Evolutionary conservation across 345 rosid genomes (phyloP), one percentile per base, ranked within the genome.

Genomic region (Eutrema yunnanense): DNA sequence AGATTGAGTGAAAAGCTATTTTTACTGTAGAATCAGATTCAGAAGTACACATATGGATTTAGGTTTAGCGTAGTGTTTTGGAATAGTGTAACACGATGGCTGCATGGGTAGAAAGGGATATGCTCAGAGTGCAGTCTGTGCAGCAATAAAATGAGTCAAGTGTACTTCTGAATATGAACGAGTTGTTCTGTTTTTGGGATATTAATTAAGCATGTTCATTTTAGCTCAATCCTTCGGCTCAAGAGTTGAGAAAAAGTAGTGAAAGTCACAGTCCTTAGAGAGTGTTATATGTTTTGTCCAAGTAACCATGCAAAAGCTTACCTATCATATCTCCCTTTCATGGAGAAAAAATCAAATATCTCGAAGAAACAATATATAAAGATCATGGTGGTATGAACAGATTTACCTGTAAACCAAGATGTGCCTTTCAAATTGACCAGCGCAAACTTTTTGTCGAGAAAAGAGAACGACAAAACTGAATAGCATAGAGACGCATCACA

Each of bases 111-210:
- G 67, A 44, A 19, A 52, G 64, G 1, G 59, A 36, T 58, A 33
- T 74, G 68, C 49, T 68, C 27, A 22, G 47, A 63, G 38, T 29
- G 71, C 66, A 69, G 41, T 76, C 61, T 64, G 9, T 19, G 71
- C 61, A 64, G 47, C 71, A 76, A 76, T 69, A 62, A 63, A 40
- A 5, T 54, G 72, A 70, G 72, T 64, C 72, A 30, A 30, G 50
- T 77, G 80, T 64, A 57, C 63, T 76, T 76, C 62, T 64, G 65
- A 67, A 63, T 55, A 38, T 63, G 46, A 71, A 62, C 30, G 42
- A 29, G 75, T 53, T 54, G 71, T 76, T 64, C 42, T 53, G 40
- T 22, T 64, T 57, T 47, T 60, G 57, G 70, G 30, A 19, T 54
- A 16, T 68, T 16, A 46, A 54, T n/a, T 8, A 65, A 73, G 57